Percentiles rank a stretch among this genome's conserved stretches.
Conservation (phyloP, 1,284 basidiomycete genomes). For the Ustilago nuda region DNA sequence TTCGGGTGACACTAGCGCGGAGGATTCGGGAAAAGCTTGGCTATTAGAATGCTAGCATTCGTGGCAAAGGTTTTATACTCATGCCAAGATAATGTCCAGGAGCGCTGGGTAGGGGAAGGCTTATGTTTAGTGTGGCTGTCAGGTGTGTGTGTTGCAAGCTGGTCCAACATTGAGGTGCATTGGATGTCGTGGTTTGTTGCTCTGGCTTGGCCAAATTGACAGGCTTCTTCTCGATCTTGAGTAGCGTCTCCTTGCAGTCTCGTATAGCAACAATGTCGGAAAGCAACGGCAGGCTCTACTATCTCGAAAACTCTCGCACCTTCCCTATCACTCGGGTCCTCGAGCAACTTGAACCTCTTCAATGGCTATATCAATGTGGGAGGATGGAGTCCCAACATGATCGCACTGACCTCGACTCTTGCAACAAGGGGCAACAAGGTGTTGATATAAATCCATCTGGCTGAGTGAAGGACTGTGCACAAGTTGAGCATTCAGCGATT, state of each 20-base stretch:
- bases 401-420: conserved; percentile 1
- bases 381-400: conserved; percentile 11
- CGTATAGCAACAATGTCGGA: neutral
- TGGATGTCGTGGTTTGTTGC: neutral
- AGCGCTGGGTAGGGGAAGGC: no score
- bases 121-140: no score
- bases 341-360: conserved; percentile 35
- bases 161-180: neutral
- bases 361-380: conserved; percentile 14
- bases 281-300: conserved; percentile 27
- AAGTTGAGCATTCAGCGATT: conserved; percentile 27
- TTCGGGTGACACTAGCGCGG: no score
- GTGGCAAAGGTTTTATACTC: no score
- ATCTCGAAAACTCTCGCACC: conserved; percentile 42
- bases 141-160: neutral
- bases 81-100: no score
- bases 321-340: conserved; percentile 34
- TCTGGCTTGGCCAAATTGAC: neutral
- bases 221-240: neutral
- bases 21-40: no score
- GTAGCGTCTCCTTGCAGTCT: conserved; percentile 1
- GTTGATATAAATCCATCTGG: conserved; percentile 25
- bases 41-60: no score
- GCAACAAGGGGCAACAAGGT: conserved; percentile 21
- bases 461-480: conserved; percentile 36